Evolutionary conservation across 257 asterid species (phyloP), one percentile per base, ranked within the genome.

Genomic region (Solanum gandarillasii): DNA sequence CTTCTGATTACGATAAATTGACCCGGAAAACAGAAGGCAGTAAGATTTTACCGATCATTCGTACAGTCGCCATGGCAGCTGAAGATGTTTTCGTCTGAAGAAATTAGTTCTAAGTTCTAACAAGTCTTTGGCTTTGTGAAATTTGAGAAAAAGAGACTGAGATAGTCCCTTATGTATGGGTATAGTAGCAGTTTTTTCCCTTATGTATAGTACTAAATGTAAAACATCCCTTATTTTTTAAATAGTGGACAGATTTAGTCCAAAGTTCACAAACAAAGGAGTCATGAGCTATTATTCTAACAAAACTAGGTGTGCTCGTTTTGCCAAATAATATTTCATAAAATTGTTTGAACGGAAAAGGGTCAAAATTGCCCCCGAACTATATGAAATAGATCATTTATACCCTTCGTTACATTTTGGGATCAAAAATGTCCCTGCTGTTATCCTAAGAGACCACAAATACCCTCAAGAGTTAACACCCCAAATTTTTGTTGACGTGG

Each of bases 21-120:
- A 39, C 35, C n/a, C 31, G 8, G 10, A 7, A 88, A 87, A 38
- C 7, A 70, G 60, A 9, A 72, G 34, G 21, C 12, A 65, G 58
- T 29, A 86, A 55, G 86, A 62, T 91, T 72, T 32, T 8, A 94
- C 99, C 99, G 91, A 96, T 96, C 98, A 94, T 93, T 88, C 94
- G 94, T 78, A 91, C 41, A 86, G 90, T 91, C 88, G 97, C 96
- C 99, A 96, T 96, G 87, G 87, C 88, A n/a, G 90, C 87, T 68
- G 25, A 76, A 76, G 34, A 23, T 38, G 34, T 8, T 38, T 38
- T 76, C 32, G 21, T 38, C 58, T 23, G 83, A 76, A 75, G 12
- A 75, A 74, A 12, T 5, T 20, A 11, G 25, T 74, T 74, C 31
- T 38, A 72, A 11, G 25, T 74, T 74, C 31, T 38, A 72, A 35